These are phyloP conservation scores for Endogone sp. DNA, from an alignment of 192 early-diverging fungal species.

Conservation along the genomic window DNA sequence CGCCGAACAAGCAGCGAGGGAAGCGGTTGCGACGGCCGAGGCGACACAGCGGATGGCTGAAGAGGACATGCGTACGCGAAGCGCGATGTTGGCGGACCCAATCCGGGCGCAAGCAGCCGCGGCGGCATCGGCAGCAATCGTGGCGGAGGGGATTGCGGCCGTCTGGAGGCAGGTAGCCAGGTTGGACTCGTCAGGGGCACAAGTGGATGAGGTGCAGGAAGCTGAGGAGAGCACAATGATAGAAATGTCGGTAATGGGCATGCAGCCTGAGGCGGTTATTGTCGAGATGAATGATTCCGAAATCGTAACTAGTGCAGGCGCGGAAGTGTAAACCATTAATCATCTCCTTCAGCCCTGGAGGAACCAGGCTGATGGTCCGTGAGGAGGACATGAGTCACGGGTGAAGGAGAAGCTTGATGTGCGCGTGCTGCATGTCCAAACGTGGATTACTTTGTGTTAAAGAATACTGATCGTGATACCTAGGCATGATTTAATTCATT, in stretches of 20 bases:
- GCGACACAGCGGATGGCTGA: background rate
- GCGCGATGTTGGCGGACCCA: background rate
- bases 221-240: too few relatives aligned
- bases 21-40: background rate
- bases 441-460: background rate
- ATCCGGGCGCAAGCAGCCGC: background rate
- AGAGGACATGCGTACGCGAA: background rate
- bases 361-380: background rate
- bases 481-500: too few relatives aligned
- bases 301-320: too few relatives aligned
- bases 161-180: background rate
- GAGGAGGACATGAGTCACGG: background rate
- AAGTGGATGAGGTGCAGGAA: background rate
- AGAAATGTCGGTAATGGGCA: background rate
- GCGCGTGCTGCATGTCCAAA: background rate
- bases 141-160: background rate
- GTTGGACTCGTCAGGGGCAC: background rate
- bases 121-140: background rate
- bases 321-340: background rate
- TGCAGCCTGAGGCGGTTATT: background rate
- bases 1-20: background rate
- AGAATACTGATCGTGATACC: too few relatives aligned
- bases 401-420: background rate
- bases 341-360: background rate
- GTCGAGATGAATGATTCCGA: too few relatives aligned